phyloP scores from a whole-genome alignment of 75 land plant genomes.

The Ceratopteris richardii region DNA sequence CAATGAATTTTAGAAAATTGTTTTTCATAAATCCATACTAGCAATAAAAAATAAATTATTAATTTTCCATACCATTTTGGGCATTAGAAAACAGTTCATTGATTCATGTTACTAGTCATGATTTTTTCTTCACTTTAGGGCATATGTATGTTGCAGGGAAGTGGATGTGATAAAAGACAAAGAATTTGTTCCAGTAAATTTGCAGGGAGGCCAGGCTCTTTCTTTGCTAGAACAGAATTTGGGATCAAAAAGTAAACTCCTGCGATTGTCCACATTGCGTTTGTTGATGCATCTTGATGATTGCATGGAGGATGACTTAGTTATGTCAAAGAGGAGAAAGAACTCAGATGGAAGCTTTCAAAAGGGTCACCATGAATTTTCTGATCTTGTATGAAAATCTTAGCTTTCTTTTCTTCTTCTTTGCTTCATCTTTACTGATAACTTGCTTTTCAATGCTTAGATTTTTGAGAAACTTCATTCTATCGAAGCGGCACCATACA shows the following conservation, averaged over 20 bases:
- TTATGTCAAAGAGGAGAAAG: slow-evolving; percentile 7
- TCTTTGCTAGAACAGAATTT: slow-evolving; percentile 41
- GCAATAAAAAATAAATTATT: too few relatives aligned
- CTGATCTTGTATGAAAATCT: neutral
- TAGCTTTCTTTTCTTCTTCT: neutral
- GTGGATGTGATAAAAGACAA: neutral
- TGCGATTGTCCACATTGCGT: slow-evolving; percentile 66
- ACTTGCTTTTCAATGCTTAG: slow-evolving; percentile 22
- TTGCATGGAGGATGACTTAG: slow-evolving; percentile 20
- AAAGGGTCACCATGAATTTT: neutral
- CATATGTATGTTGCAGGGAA: slow-evolving; percentile 1
- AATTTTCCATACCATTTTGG: too few relatives aligned
- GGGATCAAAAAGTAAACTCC: slow-evolving; percentile 33
- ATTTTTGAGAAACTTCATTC: slow-evolving; percentile 46
- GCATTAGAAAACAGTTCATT: too few relatives aligned
- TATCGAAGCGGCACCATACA: slow-evolving; percentile 53
- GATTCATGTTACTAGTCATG: too few relatives aligned
- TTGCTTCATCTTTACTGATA: neutral
- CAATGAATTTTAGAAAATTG: too few relatives aligned
- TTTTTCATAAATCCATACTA: too few relatives aligned
- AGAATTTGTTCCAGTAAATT: neutral
- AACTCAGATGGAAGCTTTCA: neutral
- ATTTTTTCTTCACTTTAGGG: too few relatives aligned
- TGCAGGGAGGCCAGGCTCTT: neutral
- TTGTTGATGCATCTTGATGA: slow-evolving; percentile 53